A percentile compares a stretch with the other conserved stretches of the same genome.
These are phyloP conservation scores for Trametes polyzona DNA, from an alignment of 1,284 basidiomycete genomes.

Conservation along the genomic window DNA sequence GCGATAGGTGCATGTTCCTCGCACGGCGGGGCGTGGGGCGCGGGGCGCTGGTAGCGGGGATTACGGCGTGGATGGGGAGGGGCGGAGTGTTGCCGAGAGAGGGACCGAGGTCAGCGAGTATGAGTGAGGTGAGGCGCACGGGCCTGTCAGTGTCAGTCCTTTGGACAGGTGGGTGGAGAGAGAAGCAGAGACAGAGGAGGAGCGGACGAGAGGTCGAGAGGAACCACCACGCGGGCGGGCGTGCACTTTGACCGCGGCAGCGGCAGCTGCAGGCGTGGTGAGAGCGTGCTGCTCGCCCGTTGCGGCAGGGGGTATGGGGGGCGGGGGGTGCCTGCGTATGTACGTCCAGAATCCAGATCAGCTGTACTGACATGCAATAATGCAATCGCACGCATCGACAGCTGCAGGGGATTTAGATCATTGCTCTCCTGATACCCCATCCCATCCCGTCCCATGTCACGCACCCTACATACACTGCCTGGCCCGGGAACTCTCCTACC, in stretches of 20 bases:
- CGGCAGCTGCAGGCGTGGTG: slow-evolving; percentile 15
- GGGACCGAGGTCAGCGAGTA: too few relatives aligned
- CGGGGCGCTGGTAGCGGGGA: not conserved
- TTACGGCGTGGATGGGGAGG: not conserved
- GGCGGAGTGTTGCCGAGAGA: not conserved
- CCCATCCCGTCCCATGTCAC: too few relatives aligned
- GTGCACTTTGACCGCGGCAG: slow-evolving; percentile 2
- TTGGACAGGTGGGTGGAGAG: not conserved
- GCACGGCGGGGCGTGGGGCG: not conserved
- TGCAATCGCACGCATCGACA: too few relatives aligned
- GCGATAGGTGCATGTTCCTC: slow-evolving; percentile 4
- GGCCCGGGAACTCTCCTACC: too few relatives aligned
- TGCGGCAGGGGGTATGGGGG: slow-evolving; percentile 6
- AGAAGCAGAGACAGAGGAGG: not conserved
- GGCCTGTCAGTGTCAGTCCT: too few relatives aligned
- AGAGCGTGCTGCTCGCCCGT: slow-evolving; percentile 19
- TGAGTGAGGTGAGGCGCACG: too few relatives aligned
- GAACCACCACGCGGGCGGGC: slow-evolving; percentile 10
- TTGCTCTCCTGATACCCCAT: too few relatives aligned
- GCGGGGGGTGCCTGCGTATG: too few relatives aligned
- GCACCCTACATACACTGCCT: too few relatives aligned
- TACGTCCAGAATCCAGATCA: too few relatives aligned
- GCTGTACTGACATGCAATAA: too few relatives aligned
- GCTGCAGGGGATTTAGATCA: too few relatives aligned
- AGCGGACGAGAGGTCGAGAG: not conserved